Percentiles rank a stretch among this genome's conserved stretches.
Conservation (phyloP, 345 rosid genomes). For the Ceriops tagal region DNA sequence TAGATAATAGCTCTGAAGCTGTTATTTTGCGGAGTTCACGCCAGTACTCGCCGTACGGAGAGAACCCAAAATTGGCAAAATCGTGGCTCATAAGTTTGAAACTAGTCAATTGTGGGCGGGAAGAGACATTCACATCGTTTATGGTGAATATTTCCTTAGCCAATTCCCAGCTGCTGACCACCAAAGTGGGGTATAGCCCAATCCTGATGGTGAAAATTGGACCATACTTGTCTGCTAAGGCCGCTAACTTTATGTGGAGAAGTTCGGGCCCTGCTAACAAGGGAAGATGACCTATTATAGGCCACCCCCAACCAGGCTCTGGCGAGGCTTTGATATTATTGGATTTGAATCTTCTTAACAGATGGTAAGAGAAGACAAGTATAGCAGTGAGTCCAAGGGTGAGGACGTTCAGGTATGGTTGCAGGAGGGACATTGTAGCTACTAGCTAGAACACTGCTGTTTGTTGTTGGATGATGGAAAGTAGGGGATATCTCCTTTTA, state of each 20-base stretch:
- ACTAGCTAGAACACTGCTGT: no score
- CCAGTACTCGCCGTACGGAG: conserved; percentile 10
- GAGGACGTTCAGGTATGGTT: conserved; percentile 7
- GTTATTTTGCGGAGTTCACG: conserved; percentile 19
- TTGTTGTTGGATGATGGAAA: no score
- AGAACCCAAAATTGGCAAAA: conserved; percentile 5
- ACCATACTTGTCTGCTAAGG: conserved; percentile 41
- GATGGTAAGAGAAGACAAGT: conserved; percentile 16
- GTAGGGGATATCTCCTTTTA: no score
- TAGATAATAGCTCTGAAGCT: conserved; percentile 2
- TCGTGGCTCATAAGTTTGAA: not conserved
- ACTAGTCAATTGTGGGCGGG: conserved; percentile 24
- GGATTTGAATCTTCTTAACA: conserved; percentile 13
- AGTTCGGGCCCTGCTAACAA: conserved; percentile 23
- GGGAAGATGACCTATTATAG: conserved; percentile 40
- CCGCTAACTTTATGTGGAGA: conserved; percentile 30
- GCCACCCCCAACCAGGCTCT: conserved; percentile 36
- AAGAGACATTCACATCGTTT: conserved; percentile 29
- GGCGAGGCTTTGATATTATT: conserved; percentile 12
- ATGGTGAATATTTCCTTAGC: conserved; percentile 37
- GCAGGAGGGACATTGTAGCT: conserved; percentile 19
- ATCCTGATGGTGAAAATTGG: conserved; percentile 35
- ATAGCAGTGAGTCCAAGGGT: conserved; percentile 5
- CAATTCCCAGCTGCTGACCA: conserved; percentile 34
- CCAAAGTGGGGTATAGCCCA: conserved; percentile 32